Base-by-base conservation (phyloP, 352 stramenopile genomes). In the Albugo laibachii region DNA sequence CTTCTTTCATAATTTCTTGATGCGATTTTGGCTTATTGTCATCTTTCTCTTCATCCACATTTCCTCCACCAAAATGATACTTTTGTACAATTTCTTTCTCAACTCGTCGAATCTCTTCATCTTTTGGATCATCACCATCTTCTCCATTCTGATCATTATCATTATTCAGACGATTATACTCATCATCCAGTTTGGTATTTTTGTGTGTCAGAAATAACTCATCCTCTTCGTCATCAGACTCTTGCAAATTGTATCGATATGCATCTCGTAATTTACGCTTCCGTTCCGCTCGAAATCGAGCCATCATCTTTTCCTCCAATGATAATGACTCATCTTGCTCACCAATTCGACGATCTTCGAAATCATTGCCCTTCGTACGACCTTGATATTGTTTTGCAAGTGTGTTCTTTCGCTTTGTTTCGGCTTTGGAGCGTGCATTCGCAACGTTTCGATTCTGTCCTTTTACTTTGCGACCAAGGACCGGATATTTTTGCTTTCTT, bases 291-390 rank as follows among this genome's bases (percentile, higher is more conserved):
- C 92, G 80, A 61, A 94, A 93, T 41, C 82, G 77, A 19, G 74
- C 65, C 57, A 94, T 87, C 80, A 94, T 93, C 56, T 93, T 93
- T 63, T 94, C 82, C 50, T 94, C 82, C n/a, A 92, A 59, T 48
- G 82, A 92, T 58, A 94, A 66, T 11, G 58, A 70, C 16, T 76
- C 59, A 50, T 87, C 74, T 52, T 89, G 70, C 45, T 92, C 82
- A 21, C 82, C 82, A 13, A 94, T 58, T 3, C 82, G 80, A 16
- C 69, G 66, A 57, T 95, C 84, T 34, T 76, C 63, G 57, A 95
- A 93, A 48, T 72, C 65, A 55, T 95, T 95, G 34, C 74, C 84
- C 57, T 91, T 92, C 60, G 92, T 80, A 37, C 73, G 83, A 18
- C 57, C 46, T 20, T 78, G 56, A 59, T 78, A 94, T 59, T 95